Base-by-base conservation (phyloP, 2,329 filamentous ascomycete species). In the Diaporthe capsici region DNA sequence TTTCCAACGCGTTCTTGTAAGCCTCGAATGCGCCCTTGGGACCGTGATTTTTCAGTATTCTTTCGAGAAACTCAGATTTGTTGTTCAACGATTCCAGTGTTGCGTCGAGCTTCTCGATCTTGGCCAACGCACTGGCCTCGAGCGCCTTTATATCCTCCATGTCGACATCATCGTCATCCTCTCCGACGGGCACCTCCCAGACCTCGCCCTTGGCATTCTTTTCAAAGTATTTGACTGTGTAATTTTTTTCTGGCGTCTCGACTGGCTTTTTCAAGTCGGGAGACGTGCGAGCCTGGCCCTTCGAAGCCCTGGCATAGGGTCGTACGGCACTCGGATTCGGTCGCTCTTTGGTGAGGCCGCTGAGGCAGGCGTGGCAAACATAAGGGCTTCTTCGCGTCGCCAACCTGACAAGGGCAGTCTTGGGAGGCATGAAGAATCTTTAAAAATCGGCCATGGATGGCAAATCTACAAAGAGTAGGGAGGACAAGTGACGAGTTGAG, bases 61-160 rank as follows among this genome's bases (percentile, higher is more conserved):
- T 67, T 67, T 77, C 76, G 0, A 77, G 73, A 13, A 73, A 53
- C 8, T 60, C 13, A 20, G 63, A 53, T 31, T 71, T 73, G 8
- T 49, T 51, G 39, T 73, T 58, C 15, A 75, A n/a, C 51, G 57
- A 65, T 22, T 61, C 68, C 49, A 77, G 31, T 25, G 71, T 72
- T 20, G 68, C 68, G 25, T 73, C 63, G 49, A 75, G 55, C 49
- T 60, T 75, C 78, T 78, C 80, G 81, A 84, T n/a, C 55, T 76
- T 76, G 28, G 75, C 71, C 63, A 47, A 28, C 96, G 28, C 94
- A 96, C 82, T 95, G 90, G 85, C 94, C 94, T 63, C 60, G 39
- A 77, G 13, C 89, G 96, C 7, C 93, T 93, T 79, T 93, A 92
- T 80, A 88, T 97, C 68, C 92, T 97, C 79, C 96, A 97, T 80